Percentiles rank a stretch among this genome's conserved stretches.
Evolutionary conservation across 805 yeast genomes (phyloP).

Genomic region (Limtongia smithiae): DNA sequence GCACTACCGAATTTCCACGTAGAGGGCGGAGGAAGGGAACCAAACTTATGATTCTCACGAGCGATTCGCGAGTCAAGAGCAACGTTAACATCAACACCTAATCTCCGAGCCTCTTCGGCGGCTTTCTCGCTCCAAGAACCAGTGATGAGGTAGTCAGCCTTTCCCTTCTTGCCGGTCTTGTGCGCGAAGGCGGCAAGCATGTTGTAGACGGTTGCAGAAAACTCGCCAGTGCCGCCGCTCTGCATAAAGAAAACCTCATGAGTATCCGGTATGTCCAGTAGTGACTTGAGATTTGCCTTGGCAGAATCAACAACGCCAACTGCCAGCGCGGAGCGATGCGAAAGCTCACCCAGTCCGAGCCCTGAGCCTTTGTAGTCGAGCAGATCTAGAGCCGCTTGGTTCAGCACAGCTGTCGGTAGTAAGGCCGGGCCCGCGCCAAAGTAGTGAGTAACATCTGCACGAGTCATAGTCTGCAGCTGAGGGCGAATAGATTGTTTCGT

Average conservation of each 20-base stretch:
- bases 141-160: constrained; percentile 81
- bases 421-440: constrained; percentile 99
- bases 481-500: too few species aligned
- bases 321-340: constrained; percentile 90
- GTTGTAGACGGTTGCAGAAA: constrained; percentile 82
- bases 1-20: constrained; percentile 57
- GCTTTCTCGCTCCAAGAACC: constrained; percentile 95
- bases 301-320: constrained; percentile 71
- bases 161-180: constrained; percentile 70
- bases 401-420: constrained; percentile 76
- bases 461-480: constrained; percentile 10
- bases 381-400: constrained; percentile 83
- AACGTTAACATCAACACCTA: constrained; percentile 70
- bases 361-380: constrained; percentile 66
- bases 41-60: constrained; percentile 51
- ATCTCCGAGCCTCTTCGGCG: constrained; percentile 76
- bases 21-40: constrained; percentile 57
- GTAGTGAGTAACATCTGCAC: constrained; percentile 40
- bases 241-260: constrained; percentile 94
- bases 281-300: constrained; percentile 58
- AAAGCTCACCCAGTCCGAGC: constrained; percentile 91
- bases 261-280: constrained; percentile 78
- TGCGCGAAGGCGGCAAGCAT: constrained; percentile 70
- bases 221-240: constrained; percentile 98
- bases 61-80: constrained; percentile 60